phyloP scores from a whole-genome alignment of 2,329 filamentous ascomycete species.

The Basipetospora chlamydospora region DNA sequence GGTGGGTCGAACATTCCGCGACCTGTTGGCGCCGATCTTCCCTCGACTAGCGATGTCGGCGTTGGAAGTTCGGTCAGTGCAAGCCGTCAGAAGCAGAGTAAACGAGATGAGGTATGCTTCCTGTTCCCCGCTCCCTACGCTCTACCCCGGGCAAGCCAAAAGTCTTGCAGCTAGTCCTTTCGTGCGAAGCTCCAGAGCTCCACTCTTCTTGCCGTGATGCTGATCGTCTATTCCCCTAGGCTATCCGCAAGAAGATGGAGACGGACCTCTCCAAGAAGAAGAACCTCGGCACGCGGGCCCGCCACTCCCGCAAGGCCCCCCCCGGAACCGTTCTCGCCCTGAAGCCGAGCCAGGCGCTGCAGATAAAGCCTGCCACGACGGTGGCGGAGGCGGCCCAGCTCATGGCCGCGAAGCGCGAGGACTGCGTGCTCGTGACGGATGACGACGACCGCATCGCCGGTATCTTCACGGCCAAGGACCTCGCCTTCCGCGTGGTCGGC shows the following conservation, averaged over 20 bases:
- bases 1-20: conserved; percentile 54
- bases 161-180: too few species aligned
- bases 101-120: conserved; percentile 83
- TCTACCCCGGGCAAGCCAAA: too few species aligned
- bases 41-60: conserved; percentile 40
- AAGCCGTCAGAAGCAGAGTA: conserved; percentile 90
- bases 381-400: conserved; percentile 94
- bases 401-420: conserved; percentile 97
- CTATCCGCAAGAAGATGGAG: conserved; percentile 93
- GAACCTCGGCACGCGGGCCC: conserved; percentile 59
- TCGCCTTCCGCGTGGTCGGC: conserved; percentile 92
- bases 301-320: conserved; percentile 82
- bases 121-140: background rate
- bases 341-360: conserved; percentile 86
- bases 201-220: too few species aligned
- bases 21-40: conserved; percentile 48
- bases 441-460: conserved; percentile 95
- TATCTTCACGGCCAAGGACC: conserved; percentile 97
- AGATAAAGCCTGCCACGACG: conserved; percentile 90
- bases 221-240: conserved; percentile 40
- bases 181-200: too few species aligned
- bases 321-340: conserved; percentile 91
- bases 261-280: conserved; percentile 97
- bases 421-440: conserved; percentile 94
- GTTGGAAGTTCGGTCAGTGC: conserved; percentile 63